These are phyloP conservation scores for Microbotryum violaceum DNA, from an alignment of 1,284 basidiomycete genomes.

Conservation along the genomic window DNA sequence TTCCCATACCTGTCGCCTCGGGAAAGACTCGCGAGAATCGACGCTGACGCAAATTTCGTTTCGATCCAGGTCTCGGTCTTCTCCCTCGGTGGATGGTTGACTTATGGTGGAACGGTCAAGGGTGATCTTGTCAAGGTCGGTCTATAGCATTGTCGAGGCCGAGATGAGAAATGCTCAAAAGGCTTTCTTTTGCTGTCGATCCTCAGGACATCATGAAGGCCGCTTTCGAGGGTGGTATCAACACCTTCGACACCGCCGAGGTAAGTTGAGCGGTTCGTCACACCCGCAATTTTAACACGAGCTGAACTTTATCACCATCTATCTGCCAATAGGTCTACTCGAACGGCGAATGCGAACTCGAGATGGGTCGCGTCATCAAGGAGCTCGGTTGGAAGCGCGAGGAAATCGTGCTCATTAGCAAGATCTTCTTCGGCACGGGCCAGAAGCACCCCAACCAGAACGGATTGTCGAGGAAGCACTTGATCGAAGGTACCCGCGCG, in stretches of 20 bases:
- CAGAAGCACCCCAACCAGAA: constrained; percentile 12
- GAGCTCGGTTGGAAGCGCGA: constrained; percentile 41
- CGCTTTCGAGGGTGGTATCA: constrained; percentile 42
- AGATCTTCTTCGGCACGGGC: constrained; percentile 42
- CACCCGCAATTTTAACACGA: constrained; percentile 1
- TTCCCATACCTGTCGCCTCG: too few species aligned
- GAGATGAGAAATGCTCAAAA: too few species aligned
- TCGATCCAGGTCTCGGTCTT: not conserved
- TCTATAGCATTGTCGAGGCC: not conserved
- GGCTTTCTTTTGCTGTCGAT: not conserved
- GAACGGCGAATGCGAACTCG: constrained; percentile 51
- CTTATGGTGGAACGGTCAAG: constrained; percentile 59
- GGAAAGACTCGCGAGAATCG: too few species aligned
- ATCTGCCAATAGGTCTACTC: constrained; percentile 35
- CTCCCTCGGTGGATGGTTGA: constrained; percentile 37
- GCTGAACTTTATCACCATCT: constrained; percentile 31
- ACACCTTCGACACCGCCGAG: constrained; percentile 19
- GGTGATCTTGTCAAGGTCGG: constrained; percentile 57
- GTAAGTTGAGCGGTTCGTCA: too few species aligned
- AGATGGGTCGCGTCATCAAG: constrained; percentile 42
- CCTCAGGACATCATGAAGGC: constrained; percentile 41
- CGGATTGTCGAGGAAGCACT: constrained; percentile 47
- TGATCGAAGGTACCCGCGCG: constrained; percentile 42
- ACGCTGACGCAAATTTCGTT: too few species aligned
- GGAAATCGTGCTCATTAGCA: constrained; percentile 43